Evolutionary conservation across 805 yeast species (phyloP).

Genomic region (Spathaspora arborariae): DNA sequence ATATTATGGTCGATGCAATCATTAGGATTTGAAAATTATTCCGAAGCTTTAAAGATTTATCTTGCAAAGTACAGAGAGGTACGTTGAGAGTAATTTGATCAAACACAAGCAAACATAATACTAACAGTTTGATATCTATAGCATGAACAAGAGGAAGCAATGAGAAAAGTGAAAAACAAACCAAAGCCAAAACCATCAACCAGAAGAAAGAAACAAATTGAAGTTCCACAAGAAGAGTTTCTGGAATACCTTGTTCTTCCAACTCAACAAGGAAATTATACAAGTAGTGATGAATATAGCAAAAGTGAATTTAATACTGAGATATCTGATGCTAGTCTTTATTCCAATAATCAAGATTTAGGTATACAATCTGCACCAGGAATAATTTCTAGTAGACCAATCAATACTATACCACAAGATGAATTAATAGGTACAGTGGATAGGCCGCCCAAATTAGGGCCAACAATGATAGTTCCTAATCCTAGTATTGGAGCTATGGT

Average conservation of each 20-base stretch:
- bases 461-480: background rate
- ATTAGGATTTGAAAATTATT: slow-evolving; percentile 76
- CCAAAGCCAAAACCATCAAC: slow-evolving; percentile 1
- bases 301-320: background rate
- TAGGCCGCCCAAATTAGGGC: background rate
- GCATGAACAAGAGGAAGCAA: slow-evolving; percentile 15
- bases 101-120: background rate
- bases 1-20: slow-evolving; percentile 62
- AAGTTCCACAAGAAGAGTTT: background rate
- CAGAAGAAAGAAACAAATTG: slow-evolving; percentile 1
- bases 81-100: slow-evolving; percentile 1
- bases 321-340: background rate
- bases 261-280: background rate
- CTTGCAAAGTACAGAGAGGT: slow-evolving; percentile 24
- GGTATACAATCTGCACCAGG: background rate
- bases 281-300: background rate
- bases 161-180: slow-evolving; percentile 10
- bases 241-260: background rate
- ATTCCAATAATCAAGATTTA: background rate
- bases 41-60: slow-evolving; percentile 71
- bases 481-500: background rate
- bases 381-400: background rate
- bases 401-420: background rate
- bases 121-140: slow-evolving; percentile 9
- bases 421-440: background rate